These are phyloP conservation scores for Torulaspora indica DNA, from an alignment of 805 yeast species.

Conservation along the genomic window DNA sequence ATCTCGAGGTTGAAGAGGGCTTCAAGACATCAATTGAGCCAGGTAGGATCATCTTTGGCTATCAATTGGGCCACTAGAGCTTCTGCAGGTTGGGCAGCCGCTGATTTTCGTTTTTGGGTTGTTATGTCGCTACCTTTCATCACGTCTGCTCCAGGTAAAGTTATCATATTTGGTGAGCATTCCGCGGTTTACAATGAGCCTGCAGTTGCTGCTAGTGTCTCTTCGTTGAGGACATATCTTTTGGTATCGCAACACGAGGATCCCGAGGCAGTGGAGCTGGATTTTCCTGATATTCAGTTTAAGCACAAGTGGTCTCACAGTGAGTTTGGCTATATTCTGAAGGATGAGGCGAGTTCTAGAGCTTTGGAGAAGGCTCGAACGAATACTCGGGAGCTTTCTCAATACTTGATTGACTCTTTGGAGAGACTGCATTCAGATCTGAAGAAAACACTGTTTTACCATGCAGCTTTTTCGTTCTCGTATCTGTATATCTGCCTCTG, in stretches of 20 bases:
- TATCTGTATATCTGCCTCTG: conserved; percentile 67
- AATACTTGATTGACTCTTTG: conserved; percentile 51
- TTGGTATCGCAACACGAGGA: conserved; percentile 48
- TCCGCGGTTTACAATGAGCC: conserved; percentile 91
- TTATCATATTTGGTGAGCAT: conserved; percentile 93
- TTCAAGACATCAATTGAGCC: neutral
- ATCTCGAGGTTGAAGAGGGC: neutral
- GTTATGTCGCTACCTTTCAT: conserved; percentile 48
- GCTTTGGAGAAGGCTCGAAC: conserved; percentile 17
- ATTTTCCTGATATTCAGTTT: conserved; percentile 79
- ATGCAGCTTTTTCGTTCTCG: conserved; percentile 78
- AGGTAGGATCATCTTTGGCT: neutral
- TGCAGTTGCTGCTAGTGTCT: conserved; percentile 90
- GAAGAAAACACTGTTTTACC: conserved; percentile 56
- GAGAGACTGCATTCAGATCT: conserved; percentile 43
- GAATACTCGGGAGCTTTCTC: conserved; percentile 53
- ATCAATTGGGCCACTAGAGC: neutral
- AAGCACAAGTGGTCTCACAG: conserved; percentile 53
- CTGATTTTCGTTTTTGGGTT: neutral
- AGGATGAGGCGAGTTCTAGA: conserved; percentile 15
- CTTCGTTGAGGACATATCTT: conserved; percentile 73
- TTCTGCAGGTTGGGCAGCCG: neutral
- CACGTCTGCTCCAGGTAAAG: conserved; percentile 95
- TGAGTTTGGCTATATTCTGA: conserved; percentile 17
- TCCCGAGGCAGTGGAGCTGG: conserved; percentile 49